Base-by-base conservation (phyloP, 2,329 filamentous ascomycete species). In the Hymenoscyphus fructigenus region DNA sequence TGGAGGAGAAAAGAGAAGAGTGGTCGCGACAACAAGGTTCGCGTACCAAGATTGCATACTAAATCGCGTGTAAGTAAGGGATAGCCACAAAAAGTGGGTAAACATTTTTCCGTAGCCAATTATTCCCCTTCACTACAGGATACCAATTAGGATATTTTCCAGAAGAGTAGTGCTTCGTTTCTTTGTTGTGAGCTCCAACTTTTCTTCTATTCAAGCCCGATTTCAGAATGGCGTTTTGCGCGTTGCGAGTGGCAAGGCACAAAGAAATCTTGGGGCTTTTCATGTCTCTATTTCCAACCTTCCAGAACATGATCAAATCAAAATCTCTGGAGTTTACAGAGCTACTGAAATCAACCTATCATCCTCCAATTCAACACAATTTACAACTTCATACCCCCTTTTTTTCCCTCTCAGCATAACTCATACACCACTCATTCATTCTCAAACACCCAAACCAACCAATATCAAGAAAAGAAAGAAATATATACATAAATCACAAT, bases 1-100 rank as follows among this genome's bases (percentile, higher is more conserved):
- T 86, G 32, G 82, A 84, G 64, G 72, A 67, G 50, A 79, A 80
- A 70, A 78, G 77, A 65, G 69, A 73, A 23, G 76, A 81, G 70
- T 83, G 80, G 80, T 73, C 74, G 4, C 71, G 68, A 56, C 59
- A 55, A 23, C 50, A n/a, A 60, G 20, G 26, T 12, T 20, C 59
- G 26, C 47, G 9, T 32, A 60, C 29, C n/a, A 50, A 50, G 44
- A 50, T 47, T 32, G 44, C 47, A 47, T 56, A 57, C 28, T 28
- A 32, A 32, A 38, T 38, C 58, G 32, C 9, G 41, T 23, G 34
- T 38, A 41, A 15, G 15, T 29, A 32, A 23, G 14, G 28, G 29
- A 59, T n/a, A 36, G 34, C 9, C 34, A 38, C 36, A 53, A 10
- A 3, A 6, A 2, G 17, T n/a, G 32, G 26, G 7, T 38, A 50